Evolutionary conservation across 2,329 filamentous ascomycete genomes (phyloP).

Genomic region (Metarhizium brunneum): DNA sequence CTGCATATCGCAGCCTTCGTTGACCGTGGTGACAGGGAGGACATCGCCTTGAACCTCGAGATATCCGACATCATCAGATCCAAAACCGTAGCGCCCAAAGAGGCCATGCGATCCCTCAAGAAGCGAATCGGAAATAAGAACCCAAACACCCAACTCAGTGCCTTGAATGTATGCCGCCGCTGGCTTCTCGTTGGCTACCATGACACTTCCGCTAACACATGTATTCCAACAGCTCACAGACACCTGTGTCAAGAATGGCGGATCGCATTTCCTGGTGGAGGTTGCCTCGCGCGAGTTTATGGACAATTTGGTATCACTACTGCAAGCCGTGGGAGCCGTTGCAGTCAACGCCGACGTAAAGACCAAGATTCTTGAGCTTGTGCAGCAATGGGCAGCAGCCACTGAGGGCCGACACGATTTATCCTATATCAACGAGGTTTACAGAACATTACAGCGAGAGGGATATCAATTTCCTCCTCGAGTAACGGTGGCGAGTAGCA

Average conservation of each 20-base stretch:
- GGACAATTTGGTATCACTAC: constrained; percentile 86
- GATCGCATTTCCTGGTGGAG: constrained; percentile 86
- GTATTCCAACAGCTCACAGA: constrained; percentile 67
- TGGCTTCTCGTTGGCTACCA: not conserved
- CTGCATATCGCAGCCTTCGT: constrained; percentile 6
- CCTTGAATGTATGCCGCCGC: constrained; percentile 61
- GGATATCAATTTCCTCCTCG: constrained; percentile 85
- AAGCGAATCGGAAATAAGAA: constrained; percentile 94
- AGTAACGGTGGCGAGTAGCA: constrained; percentile 81
- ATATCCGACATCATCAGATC: constrained; percentile 96
- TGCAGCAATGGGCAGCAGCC: constrained; percentile 87
- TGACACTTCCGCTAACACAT: not conserved
- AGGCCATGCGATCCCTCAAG: constrained; percentile 96
- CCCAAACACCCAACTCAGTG: constrained; percentile 89
- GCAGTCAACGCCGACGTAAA: constrained; percentile 80
- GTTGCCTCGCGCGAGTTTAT: constrained; percentile 97
- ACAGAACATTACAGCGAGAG: constrained; percentile 71
- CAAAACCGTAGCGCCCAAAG: constrained; percentile 93
- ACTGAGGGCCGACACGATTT: constrained; percentile 78
- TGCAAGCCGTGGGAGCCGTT: constrained; percentile 67
- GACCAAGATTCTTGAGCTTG: constrained; percentile 82
- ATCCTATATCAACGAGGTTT: constrained; percentile 81
- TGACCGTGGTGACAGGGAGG: constrained; percentile 51
- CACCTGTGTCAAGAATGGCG: constrained; percentile 97
- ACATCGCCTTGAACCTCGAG: constrained; percentile 94